Evolutionary conservation across 257 asterid species (phyloP).

Genomic region (Solanum pennellii): DNA sequence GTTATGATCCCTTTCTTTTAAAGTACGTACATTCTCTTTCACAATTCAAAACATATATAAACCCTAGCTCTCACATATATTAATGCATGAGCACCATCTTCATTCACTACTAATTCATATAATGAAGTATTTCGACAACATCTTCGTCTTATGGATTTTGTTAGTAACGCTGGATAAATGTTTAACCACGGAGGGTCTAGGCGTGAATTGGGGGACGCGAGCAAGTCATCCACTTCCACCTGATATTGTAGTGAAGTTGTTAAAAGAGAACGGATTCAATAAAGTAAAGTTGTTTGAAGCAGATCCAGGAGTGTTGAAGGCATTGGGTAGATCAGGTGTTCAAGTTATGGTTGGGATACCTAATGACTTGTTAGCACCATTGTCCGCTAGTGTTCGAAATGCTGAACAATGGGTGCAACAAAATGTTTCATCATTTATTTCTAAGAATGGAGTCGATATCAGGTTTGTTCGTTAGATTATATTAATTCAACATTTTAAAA

Average conservation of each 20-base stretch:
- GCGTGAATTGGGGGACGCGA: slow-evolving; percentile 62
- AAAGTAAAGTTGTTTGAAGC: slow-evolving; percentile 91
- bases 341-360: slow-evolving; percentile 95
- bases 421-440: slow-evolving; percentile 58
- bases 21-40: background rate
- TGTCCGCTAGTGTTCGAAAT: slow-evolving; percentile 45
- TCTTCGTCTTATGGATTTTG: slow-evolving; percentile 16
- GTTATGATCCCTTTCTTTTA: background rate
- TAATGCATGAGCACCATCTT: background rate
- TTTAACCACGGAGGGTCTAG: slow-evolving; percentile 32
- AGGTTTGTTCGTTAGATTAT: slow-evolving; percentile 20
- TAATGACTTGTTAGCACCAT: slow-evolving; percentile 59
- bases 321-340: slow-evolving; percentile 67
- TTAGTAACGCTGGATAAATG: background rate
- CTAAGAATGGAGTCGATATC: slow-evolving; percentile 60
- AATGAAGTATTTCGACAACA: slow-evolving; percentile 21
- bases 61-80: background rate
- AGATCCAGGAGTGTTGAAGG: slow-evolving; percentile 44
- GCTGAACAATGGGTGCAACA: slow-evolving; percentile 78
- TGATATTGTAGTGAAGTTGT: slow-evolving; percentile 47
- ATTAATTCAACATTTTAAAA: no score
- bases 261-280: slow-evolving; percentile 72
- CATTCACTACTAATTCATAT: background rate
- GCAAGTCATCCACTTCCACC: slow-evolving; percentile 61
- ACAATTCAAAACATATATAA: background rate